These are phyloP conservation scores for Lipomyces spencermartinsiae DNA, from an alignment of 805 yeast species.

Conservation along the genomic window DNA sequence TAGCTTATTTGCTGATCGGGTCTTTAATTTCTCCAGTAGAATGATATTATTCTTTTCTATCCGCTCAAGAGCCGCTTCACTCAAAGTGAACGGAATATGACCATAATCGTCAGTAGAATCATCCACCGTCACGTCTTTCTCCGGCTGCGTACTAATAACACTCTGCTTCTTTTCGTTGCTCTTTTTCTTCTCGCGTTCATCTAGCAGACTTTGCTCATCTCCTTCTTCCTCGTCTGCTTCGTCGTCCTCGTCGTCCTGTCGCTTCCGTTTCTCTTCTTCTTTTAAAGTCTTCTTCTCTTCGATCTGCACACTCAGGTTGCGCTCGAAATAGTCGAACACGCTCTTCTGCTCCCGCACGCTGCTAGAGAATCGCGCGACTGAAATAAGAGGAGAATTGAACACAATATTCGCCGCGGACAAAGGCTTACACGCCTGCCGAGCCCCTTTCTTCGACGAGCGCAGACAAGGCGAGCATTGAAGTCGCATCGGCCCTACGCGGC, in stretches of 20 bases:
- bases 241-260: not conserved
- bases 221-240: constrained; percentile 1
- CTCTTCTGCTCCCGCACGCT: not conserved
- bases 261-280: not conserved
- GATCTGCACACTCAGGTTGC: not conserved
- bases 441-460: not conserved
- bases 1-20: not conserved
- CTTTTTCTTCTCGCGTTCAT: not conserved
- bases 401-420: not conserved
- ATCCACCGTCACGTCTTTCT: not conserved
- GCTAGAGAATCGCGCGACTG: constrained; percentile 1
- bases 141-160: not conserved
- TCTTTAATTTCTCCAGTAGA: constrained; percentile 13
- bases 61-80: constrained; percentile 3
- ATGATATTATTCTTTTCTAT: constrained; percentile 22
- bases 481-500: not conserved
- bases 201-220: constrained; percentile 1
- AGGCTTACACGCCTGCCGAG: not conserved
- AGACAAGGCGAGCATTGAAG: not conserved
- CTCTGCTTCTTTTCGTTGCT: not conserved
- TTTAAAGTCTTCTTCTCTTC: not conserved
- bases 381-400: not conserved
- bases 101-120: not conserved
- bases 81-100: constrained; percentile 8
- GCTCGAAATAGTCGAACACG: not conserved